Percentiles rank a stretch among this genome's conserved stretches.
These are phyloP conservation scores for Vitis hybrid DNA, from an alignment of 177 flowering plant genomes.

Conservation along the genomic window DNA sequence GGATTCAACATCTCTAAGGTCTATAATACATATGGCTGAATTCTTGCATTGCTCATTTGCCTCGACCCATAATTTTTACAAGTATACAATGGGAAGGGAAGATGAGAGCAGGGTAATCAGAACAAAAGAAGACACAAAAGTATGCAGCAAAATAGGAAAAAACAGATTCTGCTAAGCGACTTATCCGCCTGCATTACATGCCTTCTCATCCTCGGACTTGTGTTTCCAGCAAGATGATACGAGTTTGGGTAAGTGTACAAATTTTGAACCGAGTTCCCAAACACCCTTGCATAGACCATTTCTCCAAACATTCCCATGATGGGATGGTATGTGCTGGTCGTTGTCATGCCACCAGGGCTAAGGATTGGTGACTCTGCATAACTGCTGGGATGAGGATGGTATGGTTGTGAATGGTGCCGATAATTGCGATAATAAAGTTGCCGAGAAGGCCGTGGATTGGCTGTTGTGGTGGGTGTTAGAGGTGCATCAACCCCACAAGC, in stretches of 20 bases:
- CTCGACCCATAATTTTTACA: constrained; percentile 7
- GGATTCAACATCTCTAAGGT: not conserved
- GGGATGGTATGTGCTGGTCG: constrained; percentile 21
- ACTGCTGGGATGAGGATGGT: constrained; percentile 8
- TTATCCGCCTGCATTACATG: constrained; percentile 42
- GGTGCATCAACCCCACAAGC: constrained; percentile 15
- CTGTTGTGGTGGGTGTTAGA: not conserved
- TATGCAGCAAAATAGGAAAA: constrained; percentile 47
- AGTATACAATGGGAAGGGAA: not conserved
- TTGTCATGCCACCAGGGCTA: constrained; percentile 2
- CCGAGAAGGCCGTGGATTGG: constrained; percentile 4
- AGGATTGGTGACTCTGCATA: constrained; percentile 17
- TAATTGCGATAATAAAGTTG: constrained; percentile 15
- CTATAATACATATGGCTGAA: not conserved
- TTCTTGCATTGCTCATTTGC: no score
- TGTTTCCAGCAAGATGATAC: constrained; percentile 26
- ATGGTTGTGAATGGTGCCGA: constrained; percentile 7
- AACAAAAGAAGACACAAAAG: constrained; percentile 46
- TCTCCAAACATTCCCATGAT: constrained; percentile 41
- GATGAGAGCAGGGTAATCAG: constrained; percentile 13
- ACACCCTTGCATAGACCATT: constrained; percentile 36
- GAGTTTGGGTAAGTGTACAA: constrained; percentile 32
- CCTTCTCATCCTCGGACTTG: constrained; percentile 42
- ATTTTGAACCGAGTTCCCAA: constrained; percentile 35
- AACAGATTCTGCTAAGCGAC: constrained; percentile 44